Conservation (phyloP, 257 asterid genomes). For the Sherardia arvensis region DNA sequence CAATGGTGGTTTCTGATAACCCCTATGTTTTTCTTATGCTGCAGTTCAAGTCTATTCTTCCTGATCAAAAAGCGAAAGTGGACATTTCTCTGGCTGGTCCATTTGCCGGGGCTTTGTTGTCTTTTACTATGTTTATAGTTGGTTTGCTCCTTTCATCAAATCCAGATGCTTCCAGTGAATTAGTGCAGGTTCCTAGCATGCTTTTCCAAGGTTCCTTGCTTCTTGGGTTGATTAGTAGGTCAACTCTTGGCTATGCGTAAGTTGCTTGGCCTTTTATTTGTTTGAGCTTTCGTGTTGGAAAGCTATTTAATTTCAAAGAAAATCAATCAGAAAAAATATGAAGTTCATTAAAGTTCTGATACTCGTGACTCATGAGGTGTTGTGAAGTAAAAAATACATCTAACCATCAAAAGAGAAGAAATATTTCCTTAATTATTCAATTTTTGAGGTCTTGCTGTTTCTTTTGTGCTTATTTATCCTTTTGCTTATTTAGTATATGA, state of each 20-base stretch:
- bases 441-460: neutral
- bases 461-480: neutral
- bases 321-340: neutral
- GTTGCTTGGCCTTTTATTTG: conserved; percentile 15
- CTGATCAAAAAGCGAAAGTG: conserved; percentile 79
- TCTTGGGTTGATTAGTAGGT: conserved; percentile 91
- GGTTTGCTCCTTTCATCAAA: conserved; percentile 82
- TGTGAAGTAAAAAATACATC: neutral
- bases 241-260: conserved; percentile 71
- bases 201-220: conserved; percentile 96
- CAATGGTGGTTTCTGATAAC: conserved; percentile 1
- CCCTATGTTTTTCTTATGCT: conserved; percentile 10
- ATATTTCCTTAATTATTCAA: neutral
- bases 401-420: neutral
- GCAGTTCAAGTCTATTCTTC: conserved; percentile 97
- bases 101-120: conserved; percentile 73
- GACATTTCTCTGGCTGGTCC: conserved; percentile 94
- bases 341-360: neutral
- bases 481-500: neutral
- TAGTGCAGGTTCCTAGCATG: conserved; percentile 89
- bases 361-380: neutral
- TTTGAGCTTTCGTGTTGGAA: neutral
- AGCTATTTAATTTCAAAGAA: neutral
- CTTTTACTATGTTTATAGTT: conserved; percentile 71
- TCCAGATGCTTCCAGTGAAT: conserved; percentile 64